Evolutionary conservation across 2,329 filamentous ascomycete genomes (phyloP), one percentile per base, ranked within the genome.

Genomic region (Verticillium nubilum): DNA sequence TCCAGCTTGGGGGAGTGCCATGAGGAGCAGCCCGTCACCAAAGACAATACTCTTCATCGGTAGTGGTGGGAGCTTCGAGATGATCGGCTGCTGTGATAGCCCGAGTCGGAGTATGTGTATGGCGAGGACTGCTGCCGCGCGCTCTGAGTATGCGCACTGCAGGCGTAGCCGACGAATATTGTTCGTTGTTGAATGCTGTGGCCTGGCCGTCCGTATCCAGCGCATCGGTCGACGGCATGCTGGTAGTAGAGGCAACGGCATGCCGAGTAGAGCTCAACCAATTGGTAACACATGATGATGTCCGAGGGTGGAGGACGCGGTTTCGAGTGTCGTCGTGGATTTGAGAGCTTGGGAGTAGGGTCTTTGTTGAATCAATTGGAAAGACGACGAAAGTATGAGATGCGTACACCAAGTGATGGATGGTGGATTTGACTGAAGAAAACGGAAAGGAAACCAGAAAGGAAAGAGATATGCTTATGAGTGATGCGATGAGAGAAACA

Each of bases 171-270:
- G 26, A 97, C 92, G 23, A 91, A 80, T 57, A 97, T 89, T 6
- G 85, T 90, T 71, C 89, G 88, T 69, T 90, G 87, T 65, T 91
- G 85, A 60, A 93, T 78, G 53, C 68, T 67, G 69, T 97, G 92
- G 54, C 88, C 88, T 56, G 85, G 84, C 61, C 89, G 86, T 62
- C 89, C 90, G 71, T 92, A 91, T 35, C 85, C 80, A 55, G 86
- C 80, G 72, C 92, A 97, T 62, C 90, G 89, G 70, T 97, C 92
- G 67, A 97, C 82, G 54, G 90, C 87, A 73, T 97, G 93, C 69
- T 88, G 83, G 79, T 94, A 91, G 80, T 97, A 96, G 67, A 94
- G 82, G 76, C 92, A 97, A 64, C 87, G 85, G 81, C 92, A 97
- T 59, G 89, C 90, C 59, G 92, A 87, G 79, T 92, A 97, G 61